phyloP scores from a whole-genome alignment of 1,284 basidiomycete genomes.

The Puccinia novopanici region DNA sequence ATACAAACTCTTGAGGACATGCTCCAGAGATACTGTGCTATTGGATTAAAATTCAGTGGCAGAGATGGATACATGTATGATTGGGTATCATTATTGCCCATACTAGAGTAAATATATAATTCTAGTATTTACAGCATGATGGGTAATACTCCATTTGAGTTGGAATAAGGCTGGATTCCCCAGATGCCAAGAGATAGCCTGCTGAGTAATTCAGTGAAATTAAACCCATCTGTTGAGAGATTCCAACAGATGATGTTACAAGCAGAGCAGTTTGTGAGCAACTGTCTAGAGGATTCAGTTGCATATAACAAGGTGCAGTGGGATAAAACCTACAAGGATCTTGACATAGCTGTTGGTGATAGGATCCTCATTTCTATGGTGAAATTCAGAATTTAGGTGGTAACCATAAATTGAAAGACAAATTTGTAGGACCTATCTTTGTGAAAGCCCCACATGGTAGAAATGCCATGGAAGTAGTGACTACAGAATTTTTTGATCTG shows the following conservation, averaged over 20 bases:
- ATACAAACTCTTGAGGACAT: conserved; percentile 14
- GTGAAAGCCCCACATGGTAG: background rate
- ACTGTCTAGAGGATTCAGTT: too few species aligned
- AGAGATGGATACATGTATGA: background rate
- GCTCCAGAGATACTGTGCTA: conserved; percentile 10
- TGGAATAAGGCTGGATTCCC: conserved; percentile 20
- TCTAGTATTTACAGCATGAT: background rate
- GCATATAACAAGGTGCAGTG: background rate
- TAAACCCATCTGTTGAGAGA: background rate
- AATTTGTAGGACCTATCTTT: conserved; percentile 28
- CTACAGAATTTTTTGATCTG: background rate
- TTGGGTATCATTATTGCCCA: background rate
- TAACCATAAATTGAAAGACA: conserved; percentile 18
- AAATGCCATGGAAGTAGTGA: background rate
- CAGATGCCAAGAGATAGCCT: background rate
- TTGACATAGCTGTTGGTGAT: background rate
- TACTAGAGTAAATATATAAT: background rate
- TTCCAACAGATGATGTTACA: background rate
- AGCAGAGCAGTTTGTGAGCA: too few species aligned
- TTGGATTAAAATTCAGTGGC: background rate
- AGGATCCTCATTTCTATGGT: background rate
- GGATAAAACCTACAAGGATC: conserved; percentile 1
- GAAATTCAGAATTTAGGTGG: conserved; percentile 24
- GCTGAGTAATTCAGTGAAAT: background rate
- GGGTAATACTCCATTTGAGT: background rate